Evolutionary conservation across 768 basidiomycete species (phyloP), one percentile per base, ranked within the genome.

Genomic region (Wakefieldia striispora): DNA sequence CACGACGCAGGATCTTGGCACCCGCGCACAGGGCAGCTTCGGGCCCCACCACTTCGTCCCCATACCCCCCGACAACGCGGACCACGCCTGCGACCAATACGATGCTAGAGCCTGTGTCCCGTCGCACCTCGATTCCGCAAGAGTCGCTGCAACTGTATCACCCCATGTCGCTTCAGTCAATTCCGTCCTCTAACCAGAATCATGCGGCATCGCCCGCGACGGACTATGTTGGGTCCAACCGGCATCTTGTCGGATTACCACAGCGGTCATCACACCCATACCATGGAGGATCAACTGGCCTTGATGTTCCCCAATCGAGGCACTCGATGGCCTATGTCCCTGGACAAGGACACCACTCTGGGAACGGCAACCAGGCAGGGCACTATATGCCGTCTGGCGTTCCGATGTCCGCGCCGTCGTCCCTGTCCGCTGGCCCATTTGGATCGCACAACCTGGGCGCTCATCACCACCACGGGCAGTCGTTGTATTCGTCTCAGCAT

Each of bases 1-100:
- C 88, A 56, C 80, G 88, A 20, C 81, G 88, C 53, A 83, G 88
- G 57, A 91, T 91, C 63, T 80, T 91, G 50, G 88, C 89, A 10
- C 88, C 88, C 21, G 88, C 87, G 0, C 86, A 88, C 51, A 82
- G 85, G 54, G 81, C 86, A 12, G 81, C 86, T 1, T 80, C 82
- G 10, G 84, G 84, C 3, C 88, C 89, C 2, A 88, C 88, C 3
- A 90, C 88, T 0, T 88, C 86, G 6, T 79, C 82, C 1, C 88
- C 89, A 16, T 90, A 82, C 70, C 81, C 83, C 27, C 74, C 57
- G 53, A 74, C 51, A 63, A 78, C 63, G 67, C 65, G 63, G 14
- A 57, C 60, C 16, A 55, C 58, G 0, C 60, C 70, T 3, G 42
- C 59, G 14, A 49, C 57, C 3, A 48, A 61, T 0, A n/a, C 57